phyloP scores from a whole-genome alignment of 805 yeast genomes.

The Metschnikowia hibisci region DNA sequence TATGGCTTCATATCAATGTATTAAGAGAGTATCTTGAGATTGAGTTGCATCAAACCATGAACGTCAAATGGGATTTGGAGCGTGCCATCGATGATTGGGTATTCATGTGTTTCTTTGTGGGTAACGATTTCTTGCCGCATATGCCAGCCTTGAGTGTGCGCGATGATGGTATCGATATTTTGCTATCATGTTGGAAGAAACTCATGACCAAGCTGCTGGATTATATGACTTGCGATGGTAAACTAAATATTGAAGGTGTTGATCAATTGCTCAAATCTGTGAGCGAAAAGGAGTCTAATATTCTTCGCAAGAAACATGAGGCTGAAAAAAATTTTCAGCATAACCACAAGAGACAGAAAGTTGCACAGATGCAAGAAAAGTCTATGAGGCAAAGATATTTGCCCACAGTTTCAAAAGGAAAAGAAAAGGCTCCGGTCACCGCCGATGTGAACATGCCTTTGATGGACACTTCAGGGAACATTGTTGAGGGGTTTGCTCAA shows the following conservation, averaged over 20 bases:
- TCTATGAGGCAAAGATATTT: constrained; percentile 41
- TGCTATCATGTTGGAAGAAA: constrained; percentile 81
- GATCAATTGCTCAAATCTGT: constrained; percentile 63
- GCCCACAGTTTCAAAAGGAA: constrained; percentile 62
- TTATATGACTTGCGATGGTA: constrained; percentile 88
- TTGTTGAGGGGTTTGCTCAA: constrained; percentile 61
- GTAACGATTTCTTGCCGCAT: constrained; percentile 97
- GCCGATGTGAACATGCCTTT: constrained; percentile 73
- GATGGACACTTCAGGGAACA: constrained; percentile 69
- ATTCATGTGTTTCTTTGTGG: constrained; percentile 96
- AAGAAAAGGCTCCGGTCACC: constrained; percentile 68
- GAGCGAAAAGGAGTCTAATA: constrained; percentile 71
- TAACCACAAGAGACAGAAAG: constrained; percentile 54
- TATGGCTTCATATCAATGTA: constrained; percentile 89
- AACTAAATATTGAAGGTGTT: constrained; percentile 68
- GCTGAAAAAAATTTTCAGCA: constrained; percentile 68
- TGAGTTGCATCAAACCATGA: constrained; percentile 71
- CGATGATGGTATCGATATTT: constrained; percentile 83
- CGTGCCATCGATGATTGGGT: constrained; percentile 99
- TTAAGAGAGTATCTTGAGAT: constrained; percentile 82
- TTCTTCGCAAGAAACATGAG: constrained; percentile 66
- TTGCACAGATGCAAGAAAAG: constrained; percentile 44
- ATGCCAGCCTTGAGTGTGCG: constrained; percentile 92
- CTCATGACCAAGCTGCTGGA: constrained; percentile 62
- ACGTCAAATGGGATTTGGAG: constrained; percentile 81